phyloP scores from a whole-genome alignment of 176 grass and related monocot species.

The Olyra latifolia region DNA sequence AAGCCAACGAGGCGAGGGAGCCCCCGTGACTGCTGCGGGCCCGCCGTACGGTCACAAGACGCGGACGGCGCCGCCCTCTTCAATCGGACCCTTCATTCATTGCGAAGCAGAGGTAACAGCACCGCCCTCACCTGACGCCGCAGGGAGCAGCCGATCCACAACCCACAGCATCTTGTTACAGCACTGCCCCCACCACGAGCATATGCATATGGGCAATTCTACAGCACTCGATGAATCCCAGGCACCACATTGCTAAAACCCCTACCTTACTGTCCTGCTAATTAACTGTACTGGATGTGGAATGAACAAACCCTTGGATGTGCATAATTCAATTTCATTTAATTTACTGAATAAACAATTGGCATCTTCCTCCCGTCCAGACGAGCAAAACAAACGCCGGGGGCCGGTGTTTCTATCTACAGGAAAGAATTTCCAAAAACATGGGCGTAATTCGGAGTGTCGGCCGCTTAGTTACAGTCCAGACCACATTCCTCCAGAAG shows the following conservation, averaged over 20 bases:
- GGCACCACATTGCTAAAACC: not conserved
- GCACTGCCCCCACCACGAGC: no score
- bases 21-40: no score
- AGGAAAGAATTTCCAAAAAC: slow-evolving; percentile 23
- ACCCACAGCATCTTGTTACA: no score
- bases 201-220: no score
- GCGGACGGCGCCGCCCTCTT: no score
- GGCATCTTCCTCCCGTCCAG: not conserved
- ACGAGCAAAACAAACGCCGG: not conserved
- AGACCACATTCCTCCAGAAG: slow-evolving; percentile 72
- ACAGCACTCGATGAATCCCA: not conserved
- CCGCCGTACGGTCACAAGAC: no score
- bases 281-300: slow-evolving; percentile 7
- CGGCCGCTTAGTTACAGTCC: slow-evolving; percentile 52
- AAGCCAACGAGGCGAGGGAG: no score
- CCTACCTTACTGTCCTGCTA: slow-evolving; percentile 20
- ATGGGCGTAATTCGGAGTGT: not conserved
- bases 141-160: no score
- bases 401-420: slow-evolving; percentile 50
- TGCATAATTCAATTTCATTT: slow-evolving; percentile 24
- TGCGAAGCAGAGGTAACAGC: no score
- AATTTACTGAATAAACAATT: slow-evolving; percentile 40
- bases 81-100: no score
- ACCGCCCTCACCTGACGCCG: no score
- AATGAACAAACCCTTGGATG: slow-evolving; percentile 24